These are phyloP conservation scores for Elaeis oleifera DNA, from an alignment of 202 grass and related monocot genomes.

Conservation along the genomic window DNA sequence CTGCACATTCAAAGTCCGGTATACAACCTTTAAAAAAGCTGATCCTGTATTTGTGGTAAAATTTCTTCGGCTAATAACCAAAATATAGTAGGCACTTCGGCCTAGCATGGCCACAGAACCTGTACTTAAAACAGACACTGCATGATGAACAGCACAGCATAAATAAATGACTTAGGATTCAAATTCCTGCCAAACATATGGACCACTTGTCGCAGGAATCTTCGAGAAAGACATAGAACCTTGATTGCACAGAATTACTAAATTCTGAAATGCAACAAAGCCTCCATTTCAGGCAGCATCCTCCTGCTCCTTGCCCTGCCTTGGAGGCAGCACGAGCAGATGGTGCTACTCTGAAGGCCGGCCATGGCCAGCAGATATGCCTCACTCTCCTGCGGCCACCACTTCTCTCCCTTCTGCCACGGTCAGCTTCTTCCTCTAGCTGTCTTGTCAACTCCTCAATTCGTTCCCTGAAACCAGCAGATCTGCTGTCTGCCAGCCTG, in stretches of 20 bases:
- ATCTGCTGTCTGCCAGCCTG: conserved; percentile 65
- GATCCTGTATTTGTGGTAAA: too few relatives aligned
- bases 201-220: too few relatives aligned
- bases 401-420: conserved; percentile 28
- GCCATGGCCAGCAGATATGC: conserved; percentile 69
- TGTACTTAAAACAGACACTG: too few relatives aligned
- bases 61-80: too few relatives aligned
- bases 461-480: conserved; percentile 43
- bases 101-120: too few relatives aligned
- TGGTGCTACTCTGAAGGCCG: conserved; percentile 34
- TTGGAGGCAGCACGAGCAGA: conserved; percentile 32
- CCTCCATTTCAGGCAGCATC: conserved; percentile 57
- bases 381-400: conserved; percentile 30
- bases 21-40: too few relatives aligned
- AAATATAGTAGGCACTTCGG: too few relatives aligned
- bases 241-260: neutral
- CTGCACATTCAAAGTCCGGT: too few relatives aligned
- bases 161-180: too few relatives aligned
- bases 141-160: too few relatives aligned
- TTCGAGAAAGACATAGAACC: too few relatives aligned
- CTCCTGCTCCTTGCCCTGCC: conserved; percentile 36
- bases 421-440: conserved; percentile 45
- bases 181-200: too few relatives aligned
- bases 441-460: conserved; percentile 75
- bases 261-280: conserved; percentile 28